Evolutionary conservation across 441 rosid species (phyloP), one percentile per base, ranked within the genome.

Genomic region (Mallotus repandus): DNA sequence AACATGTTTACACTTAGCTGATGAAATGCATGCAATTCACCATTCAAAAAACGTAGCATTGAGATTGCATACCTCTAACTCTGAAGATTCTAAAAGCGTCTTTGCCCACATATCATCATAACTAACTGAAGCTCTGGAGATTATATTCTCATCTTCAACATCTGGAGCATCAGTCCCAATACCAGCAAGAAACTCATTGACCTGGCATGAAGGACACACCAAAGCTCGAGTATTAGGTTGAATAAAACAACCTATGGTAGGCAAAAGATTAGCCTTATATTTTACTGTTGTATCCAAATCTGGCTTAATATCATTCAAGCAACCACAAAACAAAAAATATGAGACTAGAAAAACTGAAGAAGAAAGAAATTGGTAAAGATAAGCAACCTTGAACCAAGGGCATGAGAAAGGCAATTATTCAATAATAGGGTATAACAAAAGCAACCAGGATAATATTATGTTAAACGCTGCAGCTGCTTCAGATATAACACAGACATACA

Each of bases 81-180:
- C 99, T 76, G 94, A 79, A 70, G 87, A 80, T 81, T 94, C 99
- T 74, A 96, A 80, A 68, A 96, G 96, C 70, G 98, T 86, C 89
- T 96, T 96, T 25, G 99, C 98, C 99, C 99, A 96, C 97, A 96
- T 92, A 86, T 96, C 99, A 79, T 96, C 99, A 80, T 96, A 96
- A 74, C 98, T 94, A 77, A 92, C 93, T 22, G 98, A 94, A 75
- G 95, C 89, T 83, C 97, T 89, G 58, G 98, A 86, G 76, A 87
- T 78, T 52, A 88, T 83, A 80, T 92, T 92, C 81, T 95, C 98
- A 77, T 96, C 99, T 65, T 96, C 98, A 76, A 96, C 99, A 87
- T 96, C 99, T 16, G 99, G 99, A 75, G 99, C 98, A 84, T 96
- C 99, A 49, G 99, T 94, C 79, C 99, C 98, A 69, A 96, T 96